phyloP scores from a whole-genome alignment of 805 yeast species.

The Kodamaea nitidulidarum region DNA sequence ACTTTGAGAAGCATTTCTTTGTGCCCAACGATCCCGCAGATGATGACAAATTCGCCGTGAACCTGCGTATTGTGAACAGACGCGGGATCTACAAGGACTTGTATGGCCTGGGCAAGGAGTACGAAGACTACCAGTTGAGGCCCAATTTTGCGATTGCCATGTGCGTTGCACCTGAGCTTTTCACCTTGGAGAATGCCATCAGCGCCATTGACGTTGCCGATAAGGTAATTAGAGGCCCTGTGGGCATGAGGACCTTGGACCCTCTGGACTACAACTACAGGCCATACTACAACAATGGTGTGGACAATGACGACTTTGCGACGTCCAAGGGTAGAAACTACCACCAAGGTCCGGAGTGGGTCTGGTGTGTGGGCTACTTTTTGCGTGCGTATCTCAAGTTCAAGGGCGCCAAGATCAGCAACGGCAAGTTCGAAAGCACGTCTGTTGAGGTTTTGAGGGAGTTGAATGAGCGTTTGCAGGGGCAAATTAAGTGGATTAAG shows the following conservation, averaged over 20 bases:
- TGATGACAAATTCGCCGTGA: conserved; percentile 59
- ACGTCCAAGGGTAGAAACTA: conserved; percentile 94
- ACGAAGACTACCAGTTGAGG: conserved; percentile 89
- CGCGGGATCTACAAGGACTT: conserved; percentile 93
- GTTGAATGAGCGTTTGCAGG: conserved; percentile 56
- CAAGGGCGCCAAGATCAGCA: conserved; percentile 24
- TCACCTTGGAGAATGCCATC: conserved; percentile 56
- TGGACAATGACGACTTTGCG: conserved; percentile 81
- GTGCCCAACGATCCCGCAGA: conserved; percentile 63
- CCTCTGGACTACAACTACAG: conserved; percentile 90
- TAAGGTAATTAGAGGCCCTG: conserved; percentile 71
- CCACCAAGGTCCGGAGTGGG: conserved; percentile 99
- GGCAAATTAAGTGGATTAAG: conserved; percentile 65
- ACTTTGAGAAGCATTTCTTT: conserved; percentile 77
- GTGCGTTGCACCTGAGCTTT: conserved; percentile 92
- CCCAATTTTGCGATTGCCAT: conserved; percentile 91
- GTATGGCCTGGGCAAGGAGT: conserved; percentile 75
- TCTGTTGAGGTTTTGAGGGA: conserved; percentile 53
- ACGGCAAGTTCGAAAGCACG: no score
- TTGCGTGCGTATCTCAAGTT: conserved; percentile 68
- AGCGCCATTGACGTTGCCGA: conserved; percentile 74
- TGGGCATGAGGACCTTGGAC: conserved; percentile 89
- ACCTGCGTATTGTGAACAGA: conserved; percentile 67
- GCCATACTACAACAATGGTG: conserved; percentile 80
- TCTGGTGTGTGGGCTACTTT: conserved; percentile 87